phyloP scores from a whole-genome alignment of 139 green algal species.

The Spirogloea muscicola region DNA sequence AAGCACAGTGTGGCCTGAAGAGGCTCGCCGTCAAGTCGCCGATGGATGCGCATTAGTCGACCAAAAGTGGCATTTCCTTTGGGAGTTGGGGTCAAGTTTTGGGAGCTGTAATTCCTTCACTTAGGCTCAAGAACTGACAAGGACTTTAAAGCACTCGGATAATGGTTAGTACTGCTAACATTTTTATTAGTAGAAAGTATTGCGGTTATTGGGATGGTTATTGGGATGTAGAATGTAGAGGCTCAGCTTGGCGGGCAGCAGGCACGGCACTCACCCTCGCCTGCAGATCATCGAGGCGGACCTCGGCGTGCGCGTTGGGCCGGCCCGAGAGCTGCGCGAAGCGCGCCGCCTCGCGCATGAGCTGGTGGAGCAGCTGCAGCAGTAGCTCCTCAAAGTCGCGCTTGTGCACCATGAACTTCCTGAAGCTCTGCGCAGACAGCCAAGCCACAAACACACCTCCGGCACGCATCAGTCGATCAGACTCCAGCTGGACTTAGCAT shows the following conservation, averaged over 20 bases:
- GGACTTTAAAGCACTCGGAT: neutral
- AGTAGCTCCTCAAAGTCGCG: constrained; percentile 61
- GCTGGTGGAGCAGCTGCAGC: constrained; percentile 62
- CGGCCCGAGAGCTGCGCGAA: constrained; percentile 37
- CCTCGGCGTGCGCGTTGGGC: constrained; percentile 28
- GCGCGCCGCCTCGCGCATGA: constrained; percentile 57
- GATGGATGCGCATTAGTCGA: no score
- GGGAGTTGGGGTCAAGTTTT: no score
- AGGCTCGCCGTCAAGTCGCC: no score
- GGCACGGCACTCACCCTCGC: constrained; percentile 53
- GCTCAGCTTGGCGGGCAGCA: neutral
- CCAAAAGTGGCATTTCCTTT: no score
- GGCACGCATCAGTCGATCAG: no score
- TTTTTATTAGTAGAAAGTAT: neutral
- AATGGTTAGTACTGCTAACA: neutral
- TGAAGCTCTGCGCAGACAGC: constrained; percentile 67
- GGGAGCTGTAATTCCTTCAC: constrained; percentile 2
- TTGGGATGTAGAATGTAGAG: neutral
- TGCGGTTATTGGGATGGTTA: neutral
- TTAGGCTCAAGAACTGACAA: neutral
- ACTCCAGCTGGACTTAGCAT: no score
- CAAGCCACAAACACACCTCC: no score
- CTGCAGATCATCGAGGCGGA: constrained; percentile 61
- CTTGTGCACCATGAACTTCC: constrained; percentile 53
- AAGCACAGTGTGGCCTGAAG: no score